Evolutionary conservation across 331 rosid genomes (phyloP).

Genomic region (Rosa hybrid): DNA sequence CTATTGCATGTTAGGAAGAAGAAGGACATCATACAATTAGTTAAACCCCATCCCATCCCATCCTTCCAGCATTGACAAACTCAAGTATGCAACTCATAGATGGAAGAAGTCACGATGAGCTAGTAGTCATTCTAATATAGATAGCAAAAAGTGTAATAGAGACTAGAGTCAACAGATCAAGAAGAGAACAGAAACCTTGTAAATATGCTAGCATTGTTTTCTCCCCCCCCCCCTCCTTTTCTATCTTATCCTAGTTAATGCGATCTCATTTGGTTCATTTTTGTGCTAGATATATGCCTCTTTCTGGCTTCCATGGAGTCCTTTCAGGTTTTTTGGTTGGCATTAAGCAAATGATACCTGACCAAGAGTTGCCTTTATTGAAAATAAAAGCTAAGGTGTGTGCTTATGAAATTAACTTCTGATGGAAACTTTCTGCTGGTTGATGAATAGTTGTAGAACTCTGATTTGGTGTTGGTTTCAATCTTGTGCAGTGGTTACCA

Average conservation of each 20-base stretch:
- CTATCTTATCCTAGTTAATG: constrained; percentile 2
- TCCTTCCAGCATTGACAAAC: too few species aligned
- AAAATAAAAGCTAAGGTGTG: constrained; percentile 77
- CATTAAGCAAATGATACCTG: constrained; percentile 92
- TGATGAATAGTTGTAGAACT: constrained; percentile 20
- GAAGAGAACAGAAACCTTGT: neutral
- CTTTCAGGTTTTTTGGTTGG: constrained; percentile 93
- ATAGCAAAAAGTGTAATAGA: neutral
- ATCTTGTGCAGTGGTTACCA: constrained; percentile 79
- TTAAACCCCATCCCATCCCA: neutral
- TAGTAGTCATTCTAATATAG: too few species aligned
- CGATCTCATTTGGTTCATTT: neutral
- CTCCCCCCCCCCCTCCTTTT: neutral
- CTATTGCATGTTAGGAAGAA: neutral
- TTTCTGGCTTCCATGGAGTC: constrained; percentile 92
- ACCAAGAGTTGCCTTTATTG: constrained; percentile 77
- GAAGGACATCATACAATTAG: constrained; percentile 6
- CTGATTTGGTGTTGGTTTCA: constrained; percentile 28
- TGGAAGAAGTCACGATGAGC: neutral
- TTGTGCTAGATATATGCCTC: constrained; percentile 68
- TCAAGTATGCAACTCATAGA: neutral
- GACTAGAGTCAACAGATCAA: neutral
- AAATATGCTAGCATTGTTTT: constrained; percentile 5
- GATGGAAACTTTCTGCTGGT: constrained; percentile 11
- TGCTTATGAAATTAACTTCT: neutral